A percentile compares a stretch with the other conserved stretches of the same genome.
These are phyloP conservation scores for Citropsis articulata DNA, from an alignment of 345 rosid genomes.

Conservation along the genomic window DNA sequence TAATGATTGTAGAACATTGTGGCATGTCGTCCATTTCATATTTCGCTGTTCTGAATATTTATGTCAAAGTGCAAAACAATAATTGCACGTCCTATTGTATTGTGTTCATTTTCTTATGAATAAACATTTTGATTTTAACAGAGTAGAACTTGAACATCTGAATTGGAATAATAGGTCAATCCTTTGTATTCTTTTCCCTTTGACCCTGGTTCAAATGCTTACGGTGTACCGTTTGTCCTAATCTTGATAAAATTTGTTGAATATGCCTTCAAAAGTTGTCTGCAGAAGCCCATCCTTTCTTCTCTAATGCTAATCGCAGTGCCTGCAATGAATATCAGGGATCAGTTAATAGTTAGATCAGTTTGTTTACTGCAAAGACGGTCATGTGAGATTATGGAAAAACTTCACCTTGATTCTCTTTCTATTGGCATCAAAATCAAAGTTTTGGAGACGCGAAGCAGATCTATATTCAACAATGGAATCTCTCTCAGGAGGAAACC, in stretches of 20 bases:
- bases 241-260: background rate
- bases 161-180: background rate
- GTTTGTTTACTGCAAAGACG: background rate
- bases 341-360: background rate
- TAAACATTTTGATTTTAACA: background rate
- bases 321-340: conserved; percentile 36
- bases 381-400: background rate
- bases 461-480: conserved; percentile 70
- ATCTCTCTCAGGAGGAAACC: conserved; percentile 62
- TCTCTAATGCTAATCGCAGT: conserved; percentile 58
- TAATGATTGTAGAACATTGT: background rate
- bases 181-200: no score
- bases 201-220: background rate
- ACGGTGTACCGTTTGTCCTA: background rate
- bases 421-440: conserved; percentile 70
- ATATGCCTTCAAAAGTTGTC: conserved; percentile 43
- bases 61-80: background rate
- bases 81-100: background rate
- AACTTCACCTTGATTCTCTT: conserved; percentile 70
- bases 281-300: conserved; percentile 75
- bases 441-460: conserved; percentile 72
- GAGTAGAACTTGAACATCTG: background rate
- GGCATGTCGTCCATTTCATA: background rate
- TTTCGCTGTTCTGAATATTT: background rate
- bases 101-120: background rate